These are phyloP conservation scores for Carex sylvatica DNA, from an alignment of 202 grass and related monocot species.

Conservation along the genomic window DNA sequence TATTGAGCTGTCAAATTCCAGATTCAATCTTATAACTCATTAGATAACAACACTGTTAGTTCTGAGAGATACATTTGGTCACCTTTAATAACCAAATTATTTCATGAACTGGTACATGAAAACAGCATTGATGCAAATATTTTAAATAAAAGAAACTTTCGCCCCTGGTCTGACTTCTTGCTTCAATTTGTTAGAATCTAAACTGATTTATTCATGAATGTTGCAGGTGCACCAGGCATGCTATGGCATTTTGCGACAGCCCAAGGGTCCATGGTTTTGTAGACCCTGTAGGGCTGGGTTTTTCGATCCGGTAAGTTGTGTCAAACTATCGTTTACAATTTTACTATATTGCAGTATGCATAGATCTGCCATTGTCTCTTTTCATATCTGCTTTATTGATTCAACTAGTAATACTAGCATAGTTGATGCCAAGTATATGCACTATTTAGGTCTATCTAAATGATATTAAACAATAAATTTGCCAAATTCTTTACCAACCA, in stretches of 20 bases:
- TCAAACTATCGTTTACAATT: constrained; percentile 18
- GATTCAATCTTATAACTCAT: background rate
- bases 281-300: constrained; percentile 69
- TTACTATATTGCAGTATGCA: background rate
- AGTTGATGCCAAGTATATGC: background rate
- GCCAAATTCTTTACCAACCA: background rate
- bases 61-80: background rate
- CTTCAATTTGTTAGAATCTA: constrained; percentile 29
- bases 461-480: background rate
- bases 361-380: constrained; percentile 16
- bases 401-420: background rate
- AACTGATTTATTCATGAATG: constrained; percentile 28
- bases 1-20: background rate
- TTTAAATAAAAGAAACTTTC: background rate
- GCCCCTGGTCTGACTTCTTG: background rate
- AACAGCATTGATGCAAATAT: background rate
- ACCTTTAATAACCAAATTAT: background rate
- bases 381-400: constrained; percentile 21
- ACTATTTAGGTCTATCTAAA: background rate
- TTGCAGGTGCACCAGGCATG: constrained; percentile 95
- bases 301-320: constrained; percentile 49
- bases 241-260: constrained; percentile 86
- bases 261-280: constrained; percentile 79
- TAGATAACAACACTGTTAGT: background rate
- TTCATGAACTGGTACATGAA: background rate